Percentiles rank a stretch among this genome's conserved stretches.
Evolutionary conservation across 2,329 filamentous ascomycete species (phyloP).

Genomic region (Leptodontidium sp.): DNA sequence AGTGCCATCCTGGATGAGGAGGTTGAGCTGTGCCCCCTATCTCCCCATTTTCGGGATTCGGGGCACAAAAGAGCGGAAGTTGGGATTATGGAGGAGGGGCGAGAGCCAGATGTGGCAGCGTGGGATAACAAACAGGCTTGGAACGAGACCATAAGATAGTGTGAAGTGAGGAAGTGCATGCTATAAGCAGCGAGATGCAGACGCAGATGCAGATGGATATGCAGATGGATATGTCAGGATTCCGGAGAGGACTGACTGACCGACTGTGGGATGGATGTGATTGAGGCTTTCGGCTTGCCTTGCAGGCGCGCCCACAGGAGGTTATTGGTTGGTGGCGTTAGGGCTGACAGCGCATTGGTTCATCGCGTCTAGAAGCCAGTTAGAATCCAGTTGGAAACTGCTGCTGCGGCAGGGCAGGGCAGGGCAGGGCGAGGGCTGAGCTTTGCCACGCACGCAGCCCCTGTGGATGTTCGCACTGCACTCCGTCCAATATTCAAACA

Average conservation of each 20-base stretch:
- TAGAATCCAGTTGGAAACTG: background rate
- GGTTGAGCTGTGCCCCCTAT: too few species aligned
- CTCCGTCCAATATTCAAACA: background rate
- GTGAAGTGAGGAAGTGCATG: background rate
- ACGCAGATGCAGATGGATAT: background rate
- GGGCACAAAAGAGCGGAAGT: background rate
- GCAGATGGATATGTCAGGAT: background rate
- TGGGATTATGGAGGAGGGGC: background rate
- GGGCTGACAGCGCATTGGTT: constrained; percentile 9
- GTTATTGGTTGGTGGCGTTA: constrained; percentile 15
- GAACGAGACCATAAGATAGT: background rate
- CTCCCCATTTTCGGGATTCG: constrained; percentile 9
- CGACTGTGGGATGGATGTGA: background rate
- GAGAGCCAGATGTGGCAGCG: background rate
- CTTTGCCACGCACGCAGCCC: background rate
- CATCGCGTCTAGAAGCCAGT: constrained; percentile 16
- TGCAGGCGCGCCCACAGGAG: constrained; percentile 3
- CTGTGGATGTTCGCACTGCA: background rate
- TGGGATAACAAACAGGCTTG: background rate
- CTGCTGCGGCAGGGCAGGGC: background rate
- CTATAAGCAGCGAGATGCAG: too few species aligned
- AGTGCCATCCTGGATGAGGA: background rate
- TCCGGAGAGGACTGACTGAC: background rate
- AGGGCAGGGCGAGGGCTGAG: constrained; percentile 4
- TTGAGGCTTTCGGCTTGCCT: background rate